Conservation (phyloP, 306 rosid genomes). For the Abrus precatorius region DNA sequence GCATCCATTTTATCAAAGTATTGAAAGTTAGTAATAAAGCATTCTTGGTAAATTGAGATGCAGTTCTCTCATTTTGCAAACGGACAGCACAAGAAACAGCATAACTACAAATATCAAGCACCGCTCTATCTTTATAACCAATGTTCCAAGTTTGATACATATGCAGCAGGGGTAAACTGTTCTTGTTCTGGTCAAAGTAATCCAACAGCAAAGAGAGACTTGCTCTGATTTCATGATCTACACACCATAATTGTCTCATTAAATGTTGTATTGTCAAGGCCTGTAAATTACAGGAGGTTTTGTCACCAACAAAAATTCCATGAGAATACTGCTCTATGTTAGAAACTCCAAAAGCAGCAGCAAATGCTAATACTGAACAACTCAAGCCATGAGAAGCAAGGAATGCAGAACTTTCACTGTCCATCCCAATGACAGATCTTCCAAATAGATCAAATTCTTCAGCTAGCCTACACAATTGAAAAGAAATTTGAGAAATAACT, state of each 20-base stretch:
- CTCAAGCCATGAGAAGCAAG: slow-evolving; percentile 62
- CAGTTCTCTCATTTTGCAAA: slow-evolving; percentile 46
- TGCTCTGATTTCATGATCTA: slow-evolving; percentile 55
- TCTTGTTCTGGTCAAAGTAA: slow-evolving; percentile 39
- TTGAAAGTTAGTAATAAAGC: slow-evolving; percentile 43
- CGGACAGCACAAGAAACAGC: slow-evolving; percentile 51
- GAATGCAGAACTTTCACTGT: slow-evolving; percentile 53
- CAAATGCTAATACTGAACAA: slow-evolving; percentile 71
- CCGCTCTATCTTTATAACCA: slow-evolving; percentile 53
- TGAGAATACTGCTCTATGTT: slow-evolving; percentile 43
- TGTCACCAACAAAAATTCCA: slow-evolving; percentile 28
- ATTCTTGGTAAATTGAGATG: slow-evolving; percentile 45
- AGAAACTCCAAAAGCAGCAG: slow-evolving; percentile 57
- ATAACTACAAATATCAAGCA: slow-evolving; percentile 53
- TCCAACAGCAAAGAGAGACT: slow-evolving; percentile 58
- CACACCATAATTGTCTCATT: slow-evolving; percentile 53
- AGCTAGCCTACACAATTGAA: slow-evolving; percentile 55
- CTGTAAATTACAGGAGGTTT: slow-evolving; percentile 40
- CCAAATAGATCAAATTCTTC: slow-evolving; percentile 61
- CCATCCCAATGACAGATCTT: slow-evolving; percentile 66
- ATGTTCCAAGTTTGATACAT: slow-evolving; percentile 39
- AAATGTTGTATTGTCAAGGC: slow-evolving; percentile 55
- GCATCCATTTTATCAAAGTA: slow-evolving; percentile 61
- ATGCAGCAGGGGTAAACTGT: slow-evolving; percentile 49
- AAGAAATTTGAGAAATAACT: slow-evolving; percentile 54